phyloP scores from a whole-genome alignment of 192 early-diverging fungal genomes.

The Coemansia sp. region DNA sequence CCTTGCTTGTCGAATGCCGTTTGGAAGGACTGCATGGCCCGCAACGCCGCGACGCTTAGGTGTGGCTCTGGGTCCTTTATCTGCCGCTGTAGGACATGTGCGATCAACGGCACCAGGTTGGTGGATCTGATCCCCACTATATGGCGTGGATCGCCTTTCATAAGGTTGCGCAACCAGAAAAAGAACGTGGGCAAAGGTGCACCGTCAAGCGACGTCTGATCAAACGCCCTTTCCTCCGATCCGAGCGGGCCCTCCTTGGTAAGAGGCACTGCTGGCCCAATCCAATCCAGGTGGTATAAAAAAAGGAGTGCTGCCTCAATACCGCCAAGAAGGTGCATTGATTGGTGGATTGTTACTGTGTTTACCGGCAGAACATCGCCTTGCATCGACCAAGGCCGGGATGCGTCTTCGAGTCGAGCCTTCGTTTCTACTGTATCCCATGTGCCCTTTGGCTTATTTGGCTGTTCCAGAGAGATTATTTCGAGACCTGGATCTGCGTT shows the following conservation, averaged over 20 bases:
- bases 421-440: conserved; percentile 12
- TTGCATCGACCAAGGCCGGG: conserved; percentile 28
- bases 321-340: conserved; percentile 30
- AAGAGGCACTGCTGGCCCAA: conserved; percentile 23
- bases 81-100: conserved; percentile 27
- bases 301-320: conserved; percentile 28
- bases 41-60: conserved; percentile 29
- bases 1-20: conserved; percentile 37
- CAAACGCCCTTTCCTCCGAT: conserved; percentile 31
- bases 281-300: conserved; percentile 38
- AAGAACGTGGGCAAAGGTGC: conserved; percentile 36
- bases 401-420: conserved; percentile 20
- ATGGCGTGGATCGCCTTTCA: conserved; percentile 27
- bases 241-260: conserved; percentile 39
- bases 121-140: conserved; percentile 19
- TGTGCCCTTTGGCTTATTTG: background rate
- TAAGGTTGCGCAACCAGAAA: conserved; percentile 35
- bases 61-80: conserved; percentile 11
- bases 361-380: conserved; percentile 24
- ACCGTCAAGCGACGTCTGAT: conserved; percentile 25
- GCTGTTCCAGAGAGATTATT: conserved; percentile 8
- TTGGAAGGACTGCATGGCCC: conserved; percentile 42
- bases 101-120: conserved; percentile 28
- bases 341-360: conserved; percentile 29
- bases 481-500: background rate